Base-by-base conservation (phyloP, 192 early-diverging fungal species). In the Umbelopsis sp. region DNA sequence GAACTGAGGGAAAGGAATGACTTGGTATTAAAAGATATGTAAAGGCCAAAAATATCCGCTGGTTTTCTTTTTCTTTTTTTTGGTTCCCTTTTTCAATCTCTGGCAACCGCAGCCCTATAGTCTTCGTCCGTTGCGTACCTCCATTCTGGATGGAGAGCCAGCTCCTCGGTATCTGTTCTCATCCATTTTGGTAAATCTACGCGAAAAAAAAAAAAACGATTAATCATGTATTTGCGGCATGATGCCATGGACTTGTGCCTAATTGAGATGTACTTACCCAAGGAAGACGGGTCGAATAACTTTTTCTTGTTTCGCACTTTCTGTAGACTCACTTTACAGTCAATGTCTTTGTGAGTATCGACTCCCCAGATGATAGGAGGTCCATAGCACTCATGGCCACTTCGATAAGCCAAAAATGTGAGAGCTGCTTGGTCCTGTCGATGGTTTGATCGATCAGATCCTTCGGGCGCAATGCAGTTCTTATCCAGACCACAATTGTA, bases 371-470 rank as follows among this genome's bases (percentile, higher is more conserved):
- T 30, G 25, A 2, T 3, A 5, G 78, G 72, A 21, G 70, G 41
- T 0, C 61, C 68, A 21, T 48, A 61, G 52, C 85, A 86, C 0
- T 68, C 49, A 21, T 58, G 58, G 4, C 77, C 78, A 67, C 67
- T 52, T n/a, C 68, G 71, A 69, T 84, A 80, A 33, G 69, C 77
- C 33, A 86, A 65, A 49, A 80, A 81, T 0, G 83, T 84, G n/a
- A 86, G 52, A 0, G 81, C 80, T 0, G 85, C 85, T 61, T 86
- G 85, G 73, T 86, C 85, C 50, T 86, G 85, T 7, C 85, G 77
- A 78, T 86, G 85, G 33, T 86, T 86, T 1, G 22, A 47, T 7
- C 85, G 51, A 1, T 75, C 75, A 2, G 82, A 82, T 0, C 83
- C 85, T 23, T 72, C 44, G 16, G 83, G 85, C 0, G 85, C 85